Evolutionary conservation across 345 rosid genomes (phyloP).

Genomic region (Zanthoxylum bungeanum): DNA sequence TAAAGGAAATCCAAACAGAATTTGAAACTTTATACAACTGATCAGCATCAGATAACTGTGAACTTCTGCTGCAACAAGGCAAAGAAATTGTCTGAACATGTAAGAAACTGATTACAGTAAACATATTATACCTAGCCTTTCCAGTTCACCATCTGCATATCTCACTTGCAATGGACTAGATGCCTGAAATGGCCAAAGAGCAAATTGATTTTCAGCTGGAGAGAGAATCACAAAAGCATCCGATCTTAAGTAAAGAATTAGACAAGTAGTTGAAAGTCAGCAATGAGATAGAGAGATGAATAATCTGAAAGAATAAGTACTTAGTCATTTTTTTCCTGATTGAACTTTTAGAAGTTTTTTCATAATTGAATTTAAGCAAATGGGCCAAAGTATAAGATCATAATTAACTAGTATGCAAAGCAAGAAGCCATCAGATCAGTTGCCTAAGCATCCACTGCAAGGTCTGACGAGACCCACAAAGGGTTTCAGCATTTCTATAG

Average conservation of each 20-base stretch:
- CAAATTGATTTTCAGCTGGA: conserved; percentile 18
- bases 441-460: not conserved
- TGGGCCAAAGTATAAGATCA: not conserved
- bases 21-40: not conserved
- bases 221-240: conserved; percentile 1
- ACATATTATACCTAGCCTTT: conserved; percentile 77
- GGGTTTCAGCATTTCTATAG: not conserved
- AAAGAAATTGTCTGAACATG: conserved; percentile 17
- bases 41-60: conserved; percentile 5
- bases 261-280: not conserved
- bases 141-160: conserved; percentile 99
- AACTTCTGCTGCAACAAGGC: conserved; percentile 8
- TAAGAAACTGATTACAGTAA: conserved; percentile 16
- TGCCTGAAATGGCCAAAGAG: conserved; percentile 53
- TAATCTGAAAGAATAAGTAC: not conserved
- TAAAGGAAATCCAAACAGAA: not conserved
- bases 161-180: conserved; percentile 99
- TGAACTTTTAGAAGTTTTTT: not conserved
- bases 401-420: not conserved
- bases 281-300: not conserved
- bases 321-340: not conserved
- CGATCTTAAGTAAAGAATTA: conserved; percentile 3
- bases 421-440: not conserved
- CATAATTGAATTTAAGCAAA: not conserved
- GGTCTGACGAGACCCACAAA: not conserved